These are phyloP conservation scores for Gnaphalium uliginosum DNA, from an alignment of 129 eudicot genomes.

Conservation along the genomic window DNA sequence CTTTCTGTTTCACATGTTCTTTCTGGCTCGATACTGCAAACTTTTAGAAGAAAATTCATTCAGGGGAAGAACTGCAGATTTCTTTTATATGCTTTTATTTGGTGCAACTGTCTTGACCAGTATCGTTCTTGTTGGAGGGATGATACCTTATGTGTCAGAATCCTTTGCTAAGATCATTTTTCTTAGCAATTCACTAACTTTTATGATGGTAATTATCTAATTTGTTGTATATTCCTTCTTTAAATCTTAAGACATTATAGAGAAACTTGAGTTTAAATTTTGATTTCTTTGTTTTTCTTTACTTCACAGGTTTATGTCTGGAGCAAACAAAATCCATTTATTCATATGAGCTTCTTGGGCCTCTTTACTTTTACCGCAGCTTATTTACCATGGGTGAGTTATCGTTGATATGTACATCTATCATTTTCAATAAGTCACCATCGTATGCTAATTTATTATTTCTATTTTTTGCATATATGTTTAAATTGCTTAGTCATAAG, in stretches of 20 bases:
- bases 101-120: conserved; percentile 88
- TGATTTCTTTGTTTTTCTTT: conserved; percentile 9
- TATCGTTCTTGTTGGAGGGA: conserved; percentile 95
- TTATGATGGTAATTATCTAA: conserved; percentile 83
- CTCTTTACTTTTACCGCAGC: conserved; percentile 98
- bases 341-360: conserved; percentile 98
- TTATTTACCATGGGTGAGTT: conserved; percentile 95
- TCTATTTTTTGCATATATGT: neutral
- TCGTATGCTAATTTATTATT: neutral
- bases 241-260: neutral
- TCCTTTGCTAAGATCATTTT: conserved; percentile 93
- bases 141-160: conserved; percentile 91
- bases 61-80: conserved; percentile 96
- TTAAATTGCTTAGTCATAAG: neutral
- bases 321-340: conserved; percentile 98
- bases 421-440: neutral
- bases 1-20: conserved; percentile 99
- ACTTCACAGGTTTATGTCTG: conserved; percentile 80
- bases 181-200: conserved; percentile 96
- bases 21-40: conserved; percentile 98
- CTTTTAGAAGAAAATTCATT: conserved; percentile 98
- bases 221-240: neutral
- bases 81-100: conserved; percentile 92
- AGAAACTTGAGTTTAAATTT: neutral
- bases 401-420: conserved; percentile 9